Evolutionary conservation across 192 early-diverging fungal species (phyloP).

Genomic region (Umbelopsis sp.): DNA sequence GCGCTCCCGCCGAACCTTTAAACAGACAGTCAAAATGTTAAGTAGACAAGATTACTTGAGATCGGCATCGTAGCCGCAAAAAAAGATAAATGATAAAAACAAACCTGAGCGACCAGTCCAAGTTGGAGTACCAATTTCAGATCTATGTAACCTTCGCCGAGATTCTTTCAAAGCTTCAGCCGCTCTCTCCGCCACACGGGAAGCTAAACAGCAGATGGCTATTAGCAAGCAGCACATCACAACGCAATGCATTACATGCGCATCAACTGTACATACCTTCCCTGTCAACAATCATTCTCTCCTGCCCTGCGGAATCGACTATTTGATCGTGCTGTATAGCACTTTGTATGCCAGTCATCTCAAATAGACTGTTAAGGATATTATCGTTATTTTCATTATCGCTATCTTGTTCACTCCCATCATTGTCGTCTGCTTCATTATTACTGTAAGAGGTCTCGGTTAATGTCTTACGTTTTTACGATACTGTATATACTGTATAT

Average conservation of each 20-base stretch:
- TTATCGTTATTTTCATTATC: conserved; percentile 43
- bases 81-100: conserved; percentile 37
- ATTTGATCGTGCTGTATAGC: conserved; percentile 93
- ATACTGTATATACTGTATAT: conserved; percentile 10
- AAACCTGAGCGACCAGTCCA: conserved; percentile 88
- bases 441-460: background rate
- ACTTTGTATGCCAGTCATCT: conserved; percentile 84
- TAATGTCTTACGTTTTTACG: conserved; percentile 33
- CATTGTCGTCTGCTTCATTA: conserved; percentile 20
- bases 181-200: conserved; percentile 78
- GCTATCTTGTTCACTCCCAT: conserved; percentile 7
- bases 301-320: conserved; percentile 66
- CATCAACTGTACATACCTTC: conserved; percentile 62
- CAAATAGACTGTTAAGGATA: conserved; percentile 81
- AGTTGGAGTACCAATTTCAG: conserved; percentile 71
- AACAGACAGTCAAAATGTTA: conserved; percentile 10
- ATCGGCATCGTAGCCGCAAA: too few relatives aligned
- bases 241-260: background rate
- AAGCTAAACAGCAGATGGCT: conserved; percentile 47
- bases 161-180: conserved; percentile 75
- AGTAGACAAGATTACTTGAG: background rate
- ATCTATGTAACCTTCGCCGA: conserved; percentile 56
- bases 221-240: background rate
- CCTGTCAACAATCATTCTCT: conserved; percentile 67
- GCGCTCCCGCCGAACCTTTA: conserved; percentile 39